Evolutionary conservation across 2,329 filamentous ascomycete species (phyloP).

Genomic region (Botrytis porri): DNA sequence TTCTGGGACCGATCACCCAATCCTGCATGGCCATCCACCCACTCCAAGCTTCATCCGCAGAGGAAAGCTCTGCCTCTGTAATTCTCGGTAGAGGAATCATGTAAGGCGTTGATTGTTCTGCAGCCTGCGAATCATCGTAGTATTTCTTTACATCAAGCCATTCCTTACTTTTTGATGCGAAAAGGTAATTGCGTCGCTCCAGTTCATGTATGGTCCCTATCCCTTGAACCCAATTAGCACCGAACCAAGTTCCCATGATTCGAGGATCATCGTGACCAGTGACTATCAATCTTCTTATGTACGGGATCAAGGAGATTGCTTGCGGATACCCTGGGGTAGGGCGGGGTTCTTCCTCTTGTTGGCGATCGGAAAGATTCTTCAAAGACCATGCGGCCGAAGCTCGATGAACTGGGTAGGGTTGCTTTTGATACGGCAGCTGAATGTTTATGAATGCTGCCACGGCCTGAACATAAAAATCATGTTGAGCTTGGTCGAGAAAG

Average conservation of each 20-base stretch:
- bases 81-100: constrained; percentile 76
- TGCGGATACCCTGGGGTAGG: constrained; percentile 29
- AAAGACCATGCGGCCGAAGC: constrained; percentile 42
- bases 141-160: constrained; percentile 87
- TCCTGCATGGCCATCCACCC: constrained; percentile 97
- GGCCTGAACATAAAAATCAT: constrained; percentile 77
- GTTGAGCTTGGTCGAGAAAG: constrained; percentile 88
- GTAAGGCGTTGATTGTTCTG: constrained; percentile 71
- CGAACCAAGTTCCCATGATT: constrained; percentile 93
- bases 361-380: constrained; percentile 36
- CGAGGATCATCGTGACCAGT: constrained; percentile 86
- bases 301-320: constrained; percentile 73
- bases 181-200: constrained; percentile 90
- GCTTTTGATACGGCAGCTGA: constrained; percentile 77
- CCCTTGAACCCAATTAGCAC: constrained; percentile 83
- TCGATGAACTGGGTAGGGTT: constrained; percentile 42
- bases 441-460: constrained; percentile 92
- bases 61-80: constrained; percentile 74
- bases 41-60: constrained; percentile 83
- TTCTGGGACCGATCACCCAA: constrained; percentile 84
- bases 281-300: constrained; percentile 83
- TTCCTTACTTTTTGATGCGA: constrained; percentile 86
- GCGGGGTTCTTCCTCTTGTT: constrained; percentile 28
- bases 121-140: constrained; percentile 73
- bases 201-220: constrained; percentile 81